Conservation (phyloP, 352 stramenopile species). For the Vaucheria bursata region DNA sequence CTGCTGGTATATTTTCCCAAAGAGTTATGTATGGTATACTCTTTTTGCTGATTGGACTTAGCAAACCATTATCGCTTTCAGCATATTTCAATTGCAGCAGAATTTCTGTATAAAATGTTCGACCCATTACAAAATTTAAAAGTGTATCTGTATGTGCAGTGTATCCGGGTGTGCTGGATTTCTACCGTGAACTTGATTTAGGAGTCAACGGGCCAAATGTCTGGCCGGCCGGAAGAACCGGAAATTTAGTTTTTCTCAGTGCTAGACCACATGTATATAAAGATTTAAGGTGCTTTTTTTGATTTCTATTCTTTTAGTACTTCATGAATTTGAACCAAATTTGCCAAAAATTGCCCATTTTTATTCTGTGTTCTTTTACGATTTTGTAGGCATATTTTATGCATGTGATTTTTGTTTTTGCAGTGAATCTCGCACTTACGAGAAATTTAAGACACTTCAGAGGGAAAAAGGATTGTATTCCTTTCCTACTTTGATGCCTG, state of each 20-base stretch:
- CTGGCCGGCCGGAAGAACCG: slow-evolving; percentile 66
- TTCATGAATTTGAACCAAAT: too few species aligned
- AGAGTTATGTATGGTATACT: too few species aligned
- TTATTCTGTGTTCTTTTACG: too few species aligned
- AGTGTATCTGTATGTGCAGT: slow-evolving; percentile 56
- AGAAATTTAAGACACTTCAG: slow-evolving; percentile 86
- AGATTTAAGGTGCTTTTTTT: slow-evolving; percentile 73
- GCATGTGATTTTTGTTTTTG: not conserved
- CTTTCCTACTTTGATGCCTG: slow-evolving; percentile 32
- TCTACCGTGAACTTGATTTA: slow-evolving; percentile 95
- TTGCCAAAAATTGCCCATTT: too few species aligned
- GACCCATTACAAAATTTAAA: not conserved
- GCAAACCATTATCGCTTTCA: too few species aligned
- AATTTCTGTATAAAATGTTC: not conserved
- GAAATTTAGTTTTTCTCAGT: slow-evolving; percentile 95
- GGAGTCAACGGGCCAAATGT: slow-evolving; percentile 63
- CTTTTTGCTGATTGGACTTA: too few species aligned
- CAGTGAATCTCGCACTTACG: slow-evolving; percentile 86
- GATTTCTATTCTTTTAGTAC: not conserved
- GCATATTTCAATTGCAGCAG: too few species aligned
- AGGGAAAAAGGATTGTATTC: slow-evolving; percentile 46
- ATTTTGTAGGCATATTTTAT: too few species aligned
- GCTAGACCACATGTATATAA: slow-evolving; percentile 97
- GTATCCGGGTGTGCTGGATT: slow-evolving; percentile 92
- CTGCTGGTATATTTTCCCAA: too few species aligned